Evolutionary conservation across 208 protist genomes (phyloP), one percentile per base, ranked within the genome.

Genomic region (Leishmania lainsoni): DNA sequence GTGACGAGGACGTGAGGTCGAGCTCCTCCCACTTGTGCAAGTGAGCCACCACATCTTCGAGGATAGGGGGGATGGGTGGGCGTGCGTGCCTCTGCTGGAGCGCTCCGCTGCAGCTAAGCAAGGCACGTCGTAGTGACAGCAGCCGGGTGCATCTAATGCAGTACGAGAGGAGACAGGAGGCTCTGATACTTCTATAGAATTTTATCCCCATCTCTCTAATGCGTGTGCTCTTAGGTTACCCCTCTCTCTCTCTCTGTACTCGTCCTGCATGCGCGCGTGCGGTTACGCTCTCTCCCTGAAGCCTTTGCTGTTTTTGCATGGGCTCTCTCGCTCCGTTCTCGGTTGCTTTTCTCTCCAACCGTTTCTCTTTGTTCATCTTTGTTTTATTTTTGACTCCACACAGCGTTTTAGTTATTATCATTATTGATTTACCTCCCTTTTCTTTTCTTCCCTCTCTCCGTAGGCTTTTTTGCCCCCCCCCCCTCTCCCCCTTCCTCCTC

Each of bases 1-100:
- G 51, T 81, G 78, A 86, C 88, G 20, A 83, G 80, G 59, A 91
- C 87, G 83, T 78, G 78, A 78, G 61, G 14, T 32, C 39, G 35
- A 59, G 72, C 22, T 9, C 48, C 3, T 12, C 66, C 5, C 49
- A 35, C 26, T 54, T 75, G 16, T 54, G 48, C 58, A 32, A 63
- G 4, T 63, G 58, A 32, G 58, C 14, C 26, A 14, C 26, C 26
- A n/a, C 58, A n/a, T 29, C 42, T 48, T 45, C 65, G 35, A 32
- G 39, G 56, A 61, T 16, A 61, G 56, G 22, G 69, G 69, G 26
- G 42, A n/a, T n/a, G 20, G 17, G 45, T 45, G 4, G 32, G 39
- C 45, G 69, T 14, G 69, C 14, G 42, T 51, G 69, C 45, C 14
- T 45, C 42, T 75, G 26, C 22, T 56, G 35, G 45, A 51, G 26